Evolutionary conservation across 768 basidiomycete species (phyloP), one percentile per base, ranked within the genome.

Genomic region (Phanerodontia chrysosporium): DNA sequence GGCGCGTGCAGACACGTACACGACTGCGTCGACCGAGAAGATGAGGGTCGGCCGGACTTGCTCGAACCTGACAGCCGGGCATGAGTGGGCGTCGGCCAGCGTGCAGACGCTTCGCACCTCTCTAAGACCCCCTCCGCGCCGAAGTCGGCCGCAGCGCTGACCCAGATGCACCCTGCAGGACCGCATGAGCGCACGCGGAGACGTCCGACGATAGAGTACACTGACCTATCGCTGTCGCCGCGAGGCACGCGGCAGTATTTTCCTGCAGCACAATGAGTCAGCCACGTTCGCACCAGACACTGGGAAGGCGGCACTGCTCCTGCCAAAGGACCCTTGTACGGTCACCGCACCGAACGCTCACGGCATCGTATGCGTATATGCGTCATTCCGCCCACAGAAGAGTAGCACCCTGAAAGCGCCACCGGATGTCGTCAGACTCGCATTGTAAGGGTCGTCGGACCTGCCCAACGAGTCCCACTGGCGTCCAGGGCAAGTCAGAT

Each of bases 101-200:
- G 18, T 8, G 2, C 39, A 32, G 29, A 45, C 48, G 29, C 72
- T 58, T 64, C 83, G 59, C 65, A 85, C 79, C 91, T 80, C 72
- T 93, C 89, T 45, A 87, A 73, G 1, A 90, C 87, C 10, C 90
- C 90, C 61, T 84, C 80, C 21, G 87, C 75, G n/a, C 87, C 90
- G 71, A 92, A 92, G 71, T 92, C 90, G 16, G 89, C 84, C 18
- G 90, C 88, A 14, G 88, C 89, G 66, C 84, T 85, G 45, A 90
- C 89, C 87, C 89, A 93, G 45, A 92, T 88, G n/a, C 79, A 89
- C 48, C 85, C 73, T 74, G 54, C 21, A 14, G 39, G 29, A 59
- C 21, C 32, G 22, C n/a, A n/a, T 24, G 39, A 45, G 30, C 36
- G 18, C 45, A 44, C 14, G 21, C n/a, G 30, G 21, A 3, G 21